phyloP scores from a whole-genome alignment of 768 basidiomycete species.

The Suillus tomentosus region DNA sequence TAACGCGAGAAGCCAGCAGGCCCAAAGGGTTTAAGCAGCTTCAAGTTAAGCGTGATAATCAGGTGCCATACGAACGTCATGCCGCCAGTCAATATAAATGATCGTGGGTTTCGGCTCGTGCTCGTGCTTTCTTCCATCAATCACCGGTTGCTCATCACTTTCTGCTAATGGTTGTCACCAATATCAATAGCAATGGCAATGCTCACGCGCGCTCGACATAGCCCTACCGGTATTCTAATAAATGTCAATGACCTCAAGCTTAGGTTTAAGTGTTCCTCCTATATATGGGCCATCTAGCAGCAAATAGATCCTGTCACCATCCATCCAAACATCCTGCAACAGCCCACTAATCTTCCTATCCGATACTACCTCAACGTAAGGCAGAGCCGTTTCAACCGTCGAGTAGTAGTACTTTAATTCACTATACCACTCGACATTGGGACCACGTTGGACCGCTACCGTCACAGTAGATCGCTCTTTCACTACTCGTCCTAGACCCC shows the following conservation, averaged over 20 bases:
- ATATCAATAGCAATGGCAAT: not conserved
- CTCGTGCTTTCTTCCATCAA: too few relatives aligned
- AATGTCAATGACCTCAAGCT: not conserved
- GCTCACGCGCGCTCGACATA: not conserved
- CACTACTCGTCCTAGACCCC: not conserved
- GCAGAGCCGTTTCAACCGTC: not conserved
- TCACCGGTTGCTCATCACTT: not conserved
- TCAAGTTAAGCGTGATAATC: constrained; percentile 2
- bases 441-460: not conserved
- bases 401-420: too few relatives aligned
- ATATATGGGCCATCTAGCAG: not conserved
- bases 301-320: not conserved
- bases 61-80: constrained; percentile 2
- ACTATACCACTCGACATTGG: not conserved
- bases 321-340: not conserved
- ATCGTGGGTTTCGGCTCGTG: not conserved
- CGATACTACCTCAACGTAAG: not conserved
- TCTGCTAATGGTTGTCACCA: not conserved
- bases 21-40: not conserved
- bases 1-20: not conserved
- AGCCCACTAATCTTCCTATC: not conserved
- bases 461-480: not conserved
- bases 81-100: not conserved
- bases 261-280: not conserved
- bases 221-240: not conserved